Conservation (phyloP, 257 asterid species). For the Lavandula angustifolia region DNA sequence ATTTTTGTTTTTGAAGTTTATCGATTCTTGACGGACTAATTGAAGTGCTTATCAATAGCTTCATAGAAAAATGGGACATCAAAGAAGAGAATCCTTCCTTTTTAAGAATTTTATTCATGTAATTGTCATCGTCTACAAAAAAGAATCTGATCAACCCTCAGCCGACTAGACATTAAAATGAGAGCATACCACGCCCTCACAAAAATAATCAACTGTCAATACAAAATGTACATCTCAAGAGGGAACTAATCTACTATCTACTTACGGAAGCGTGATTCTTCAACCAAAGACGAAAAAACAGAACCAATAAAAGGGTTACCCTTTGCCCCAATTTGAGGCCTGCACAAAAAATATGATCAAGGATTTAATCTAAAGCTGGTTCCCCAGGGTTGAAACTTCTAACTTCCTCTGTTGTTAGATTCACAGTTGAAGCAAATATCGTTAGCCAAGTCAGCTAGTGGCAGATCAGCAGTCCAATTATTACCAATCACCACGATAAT, state of each 20-base stretch:
- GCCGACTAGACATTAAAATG: slow-evolving; percentile 47
- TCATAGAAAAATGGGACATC: no score
- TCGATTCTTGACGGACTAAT: no score
- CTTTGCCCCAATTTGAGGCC: slow-evolving; percentile 57
- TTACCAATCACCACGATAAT: slow-evolving; percentile 7
- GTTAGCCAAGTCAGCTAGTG: slow-evolving; percentile 48
- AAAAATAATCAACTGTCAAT: slow-evolving; percentile 48
- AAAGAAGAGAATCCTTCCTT: slow-evolving; percentile 13
- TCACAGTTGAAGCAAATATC: slow-evolving; percentile 43
- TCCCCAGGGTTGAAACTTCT: slow-evolving; percentile 43
- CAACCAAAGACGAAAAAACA: slow-evolving; percentile 59
- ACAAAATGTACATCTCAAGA: slow-evolving; percentile 49
- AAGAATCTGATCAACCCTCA: slow-evolving; percentile 28
- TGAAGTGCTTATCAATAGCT: no score
- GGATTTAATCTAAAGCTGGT: slow-evolving; percentile 52
- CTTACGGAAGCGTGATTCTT: slow-evolving; percentile 54
- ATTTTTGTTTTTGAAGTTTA: no score
- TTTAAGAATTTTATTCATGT: slow-evolving; percentile 42
- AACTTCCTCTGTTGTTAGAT: slow-evolving; percentile 63
- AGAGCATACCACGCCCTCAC: slow-evolving; percentile 33
- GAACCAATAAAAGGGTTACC: slow-evolving; percentile 39
- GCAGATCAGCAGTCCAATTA: slow-evolving; percentile 27
- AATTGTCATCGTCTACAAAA: slow-evolving; percentile 48
- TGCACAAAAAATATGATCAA: slow-evolving; percentile 67
- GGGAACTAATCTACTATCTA: slow-evolving; percentile 43